Evolutionary conservation across 495 filamentous ascomycete species (phyloP), one percentile per base, ranked within the genome.

Genomic region (Zalerion maritima): DNA sequence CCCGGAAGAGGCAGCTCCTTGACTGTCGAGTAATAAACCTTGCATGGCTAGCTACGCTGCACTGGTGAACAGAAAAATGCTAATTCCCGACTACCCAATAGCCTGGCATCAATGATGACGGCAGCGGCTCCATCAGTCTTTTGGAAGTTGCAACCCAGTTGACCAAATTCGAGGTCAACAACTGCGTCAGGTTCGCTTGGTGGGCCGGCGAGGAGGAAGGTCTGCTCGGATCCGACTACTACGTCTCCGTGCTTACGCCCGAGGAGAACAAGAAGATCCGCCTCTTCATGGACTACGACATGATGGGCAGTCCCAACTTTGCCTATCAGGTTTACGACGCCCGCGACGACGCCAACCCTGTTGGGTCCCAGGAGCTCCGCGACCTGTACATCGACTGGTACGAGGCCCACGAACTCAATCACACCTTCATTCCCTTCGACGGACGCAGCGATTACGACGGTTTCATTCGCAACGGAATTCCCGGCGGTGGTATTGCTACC

Each of bases 281-380:
- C 3, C 49, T 71, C 16, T 69, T 67, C 37, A 68, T 72, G 57
- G 66, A 72, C 41, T 71, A 69, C 38, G 67, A 72, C 37, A 72
- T 72, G 67, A 49, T 72, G 37, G 67, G 55, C 9, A 62, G 55
- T 29, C 66, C 59, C 18, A 69, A 66, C 43, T 69, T 57, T 34
- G 64, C 62, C 11, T 65, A 65, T 29, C 64, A 69, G 39, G 48
- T 69, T n/a, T 69, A 60, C 40, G 30, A 58, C 29, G 48, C 59
- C 9, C 50, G 52, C 6, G 55, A 69, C 38, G 51, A 49, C 0
- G 48, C 38, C 12, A 67, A 64, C 40, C 64, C 64, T 1, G 42
- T 34, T 6, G 64, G 64, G 18, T 66, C 62, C 2, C 48, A 66
- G 42, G 46, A 61, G 38, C 44, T 69, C 24, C 43, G 60, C n/a